These are phyloP conservation scores for Rhododendron griersonianum DNA, from an alignment of 148 eudicot genomes.

Conservation along the genomic window DNA sequence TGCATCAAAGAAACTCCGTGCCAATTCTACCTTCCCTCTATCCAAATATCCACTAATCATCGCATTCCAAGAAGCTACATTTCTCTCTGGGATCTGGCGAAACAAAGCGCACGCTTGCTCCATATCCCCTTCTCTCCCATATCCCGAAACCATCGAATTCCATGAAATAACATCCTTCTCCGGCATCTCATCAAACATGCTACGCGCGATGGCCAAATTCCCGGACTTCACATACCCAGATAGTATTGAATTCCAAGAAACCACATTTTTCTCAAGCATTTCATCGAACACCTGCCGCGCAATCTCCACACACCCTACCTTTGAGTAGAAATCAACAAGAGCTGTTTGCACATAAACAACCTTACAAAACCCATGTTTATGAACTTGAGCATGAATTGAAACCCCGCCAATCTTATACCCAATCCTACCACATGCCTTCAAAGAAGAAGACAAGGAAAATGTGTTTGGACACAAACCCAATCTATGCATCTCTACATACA, in stretches of 20 bases:
- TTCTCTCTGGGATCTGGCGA: constrained; percentile 56
- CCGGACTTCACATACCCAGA: constrained; percentile 55
- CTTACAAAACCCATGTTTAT: constrained; percentile 41
- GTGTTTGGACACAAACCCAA: constrained; percentile 41
- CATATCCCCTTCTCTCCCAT: constrained; percentile 52
- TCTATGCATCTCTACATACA: constrained; percentile 50
- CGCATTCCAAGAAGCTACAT: constrained; percentile 73
- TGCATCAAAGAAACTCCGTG: constrained; percentile 48
- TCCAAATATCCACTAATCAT: constrained; percentile 69
- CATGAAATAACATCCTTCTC: constrained; percentile 63
- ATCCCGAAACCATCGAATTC: constrained; percentile 81
- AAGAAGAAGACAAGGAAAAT: constrained; percentile 50
- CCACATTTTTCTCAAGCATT: constrained; percentile 55
- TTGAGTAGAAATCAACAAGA: constrained; percentile 66
- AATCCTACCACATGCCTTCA: constrained; percentile 67
- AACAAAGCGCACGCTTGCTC: constrained; percentile 56
- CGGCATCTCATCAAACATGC: constrained; percentile 58
- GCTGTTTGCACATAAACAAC: constrained; percentile 74
- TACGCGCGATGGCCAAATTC: constrained; percentile 40
- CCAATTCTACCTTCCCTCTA: constrained; percentile 52
- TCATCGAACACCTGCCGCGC: constrained; percentile 66
- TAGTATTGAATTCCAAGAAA: constrained; percentile 79
- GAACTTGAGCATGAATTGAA: constrained; percentile 64
- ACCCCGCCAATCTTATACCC: constrained; percentile 39
- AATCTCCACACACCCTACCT: constrained; percentile 46